Percentiles rank a stretch among this genome's conserved stretches.
Conservation (phyloP, 805 yeast genomes). For the Blastobotrys terrestris region DNA sequence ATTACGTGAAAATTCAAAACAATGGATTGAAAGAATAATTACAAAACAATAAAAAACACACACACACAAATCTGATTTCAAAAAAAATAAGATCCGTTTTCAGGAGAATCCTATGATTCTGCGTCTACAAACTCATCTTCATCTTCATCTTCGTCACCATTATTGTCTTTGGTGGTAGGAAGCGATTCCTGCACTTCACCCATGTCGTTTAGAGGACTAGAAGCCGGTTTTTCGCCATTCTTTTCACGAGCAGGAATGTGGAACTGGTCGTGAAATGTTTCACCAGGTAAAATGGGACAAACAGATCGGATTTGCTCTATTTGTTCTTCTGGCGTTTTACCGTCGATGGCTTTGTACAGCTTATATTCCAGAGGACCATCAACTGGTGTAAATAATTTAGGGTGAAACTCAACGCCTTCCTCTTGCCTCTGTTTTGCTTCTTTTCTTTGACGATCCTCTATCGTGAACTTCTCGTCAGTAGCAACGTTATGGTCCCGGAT, state of each 20-base stretch:
- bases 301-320: constrained; percentile 52
- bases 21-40: constrained; percentile 4
- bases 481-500: constrained; percentile 74
- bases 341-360: constrained; percentile 57
- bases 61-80: constrained; percentile 1
- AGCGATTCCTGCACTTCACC: constrained; percentile 15
- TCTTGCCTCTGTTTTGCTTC: constrained; percentile 68
- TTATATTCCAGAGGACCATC: constrained; percentile 50
- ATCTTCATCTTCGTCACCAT: constrained; percentile 10
- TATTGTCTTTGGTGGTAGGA: constrained; percentile 7
- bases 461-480: constrained; percentile 79
- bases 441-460: constrained; percentile 81
- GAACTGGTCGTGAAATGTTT: constrained; percentile 56
- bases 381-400: constrained; percentile 60
- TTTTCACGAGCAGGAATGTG: constrained; percentile 64
- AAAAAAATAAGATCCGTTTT: constrained; percentile 1
- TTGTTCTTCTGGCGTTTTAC: constrained; percentile 43
- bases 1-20: not conserved
- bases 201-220: constrained; percentile 7
- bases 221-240: constrained; percentile 18
- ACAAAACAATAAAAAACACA: not conserved
- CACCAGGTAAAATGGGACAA: constrained; percentile 83
- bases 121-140: constrained; percentile 26
- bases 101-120: constrained; percentile 9
- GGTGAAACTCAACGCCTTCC: constrained; percentile 74